Conservation (phyloP, 768 basidiomycete genomes). For the Amanita pseudoporphyria region DNA sequence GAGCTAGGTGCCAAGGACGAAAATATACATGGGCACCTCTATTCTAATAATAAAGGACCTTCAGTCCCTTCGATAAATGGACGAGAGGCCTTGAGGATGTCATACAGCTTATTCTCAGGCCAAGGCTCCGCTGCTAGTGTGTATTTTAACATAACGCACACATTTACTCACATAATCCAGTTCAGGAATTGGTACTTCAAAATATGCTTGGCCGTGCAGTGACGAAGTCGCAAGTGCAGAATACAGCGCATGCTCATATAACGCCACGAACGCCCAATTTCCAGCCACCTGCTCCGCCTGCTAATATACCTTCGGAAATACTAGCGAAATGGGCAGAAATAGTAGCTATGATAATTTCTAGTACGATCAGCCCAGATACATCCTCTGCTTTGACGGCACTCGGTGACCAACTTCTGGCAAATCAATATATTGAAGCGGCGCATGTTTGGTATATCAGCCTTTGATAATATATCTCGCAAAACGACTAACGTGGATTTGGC, state of each 20-base stretch:
- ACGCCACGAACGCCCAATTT: slow-evolving; percentile 65
- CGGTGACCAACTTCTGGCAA: slow-evolving; percentile 69
- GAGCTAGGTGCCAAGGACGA: slow-evolving; percentile 50
- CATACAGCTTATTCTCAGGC: slow-evolving; percentile 79
- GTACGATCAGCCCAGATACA: slow-evolving; percentile 55
- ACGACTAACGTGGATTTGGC: slow-evolving; percentile 9
- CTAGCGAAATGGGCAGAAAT: slow-evolving; percentile 81
- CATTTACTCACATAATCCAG: slow-evolving; percentile 25
- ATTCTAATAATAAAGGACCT: slow-evolving; percentile 9
- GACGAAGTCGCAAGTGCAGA: slow-evolving; percentile 28
- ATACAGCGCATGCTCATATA: slow-evolving; percentile 21
- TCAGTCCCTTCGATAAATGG: slow-evolving; percentile 30
- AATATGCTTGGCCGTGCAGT: slow-evolving; percentile 36
- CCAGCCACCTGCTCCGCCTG: slow-evolving; percentile 28
- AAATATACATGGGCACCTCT: slow-evolving; percentile 7
- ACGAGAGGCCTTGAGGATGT: slow-evolving; percentile 65
- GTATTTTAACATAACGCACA: slow-evolving; percentile 13
- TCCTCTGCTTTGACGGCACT: slow-evolving; percentile 73
- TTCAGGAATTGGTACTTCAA: slow-evolving; percentile 64
- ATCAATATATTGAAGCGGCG: slow-evolving; percentile 75
- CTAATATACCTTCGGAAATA: slow-evolving; percentile 49
- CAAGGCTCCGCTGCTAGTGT: slow-evolving; percentile 70
- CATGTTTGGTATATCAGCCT: slow-evolving; percentile 70
- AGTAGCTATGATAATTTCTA: slow-evolving; percentile 72
- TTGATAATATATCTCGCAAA: not conserved